These are phyloP conservation scores for Caryopteris hybrid DNA, from an alignment of 305 asterid genomes.

Conservation along the genomic window DNA sequence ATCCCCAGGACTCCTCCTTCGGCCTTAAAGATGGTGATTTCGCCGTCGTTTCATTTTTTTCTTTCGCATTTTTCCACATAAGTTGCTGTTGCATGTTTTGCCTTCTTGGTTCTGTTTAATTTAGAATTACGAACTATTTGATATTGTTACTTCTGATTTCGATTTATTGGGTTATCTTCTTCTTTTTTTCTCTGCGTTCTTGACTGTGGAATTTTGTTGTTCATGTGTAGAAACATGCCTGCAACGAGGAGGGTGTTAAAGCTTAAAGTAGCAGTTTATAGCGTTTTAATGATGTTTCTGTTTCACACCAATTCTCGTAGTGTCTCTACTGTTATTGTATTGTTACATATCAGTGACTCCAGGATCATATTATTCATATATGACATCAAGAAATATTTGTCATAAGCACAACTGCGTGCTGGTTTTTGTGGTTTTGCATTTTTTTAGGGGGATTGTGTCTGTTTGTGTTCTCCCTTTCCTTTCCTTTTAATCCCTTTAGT, in stretches of 20 bases:
- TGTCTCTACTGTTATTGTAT: not conserved
- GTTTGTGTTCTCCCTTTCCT: not conserved
- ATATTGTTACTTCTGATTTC: not conserved
- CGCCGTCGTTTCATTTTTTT: not conserved
- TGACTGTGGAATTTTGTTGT: not conserved
- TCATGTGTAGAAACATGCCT: not conserved
- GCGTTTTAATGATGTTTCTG: conserved; percentile 1
- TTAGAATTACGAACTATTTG: not conserved
- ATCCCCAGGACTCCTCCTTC: conserved; percentile 63
- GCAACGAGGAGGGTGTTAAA: not conserved
- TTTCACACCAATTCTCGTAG: not conserved
- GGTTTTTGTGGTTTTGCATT: not conserved
- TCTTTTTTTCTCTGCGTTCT: not conserved
- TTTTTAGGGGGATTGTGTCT: not conserved
- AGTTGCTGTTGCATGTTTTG: not conserved
- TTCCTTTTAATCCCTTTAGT: not conserved
- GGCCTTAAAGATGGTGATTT: conserved; percentile 69
- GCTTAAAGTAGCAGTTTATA: not conserved
- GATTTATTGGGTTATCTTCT: not conserved
- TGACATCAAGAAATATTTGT: not conserved
- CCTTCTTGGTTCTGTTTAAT: not conserved
- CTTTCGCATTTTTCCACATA: not conserved
- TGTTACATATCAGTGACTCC: not conserved
- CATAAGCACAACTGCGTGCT: not conserved
- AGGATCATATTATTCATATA: not conserved